Percentiles rank a stretch among this genome's conserved stretches.
phyloP scores from a whole-genome alignment of 2,329 filamentous ascomycete species.

The Myriangium duriaei region DNA sequence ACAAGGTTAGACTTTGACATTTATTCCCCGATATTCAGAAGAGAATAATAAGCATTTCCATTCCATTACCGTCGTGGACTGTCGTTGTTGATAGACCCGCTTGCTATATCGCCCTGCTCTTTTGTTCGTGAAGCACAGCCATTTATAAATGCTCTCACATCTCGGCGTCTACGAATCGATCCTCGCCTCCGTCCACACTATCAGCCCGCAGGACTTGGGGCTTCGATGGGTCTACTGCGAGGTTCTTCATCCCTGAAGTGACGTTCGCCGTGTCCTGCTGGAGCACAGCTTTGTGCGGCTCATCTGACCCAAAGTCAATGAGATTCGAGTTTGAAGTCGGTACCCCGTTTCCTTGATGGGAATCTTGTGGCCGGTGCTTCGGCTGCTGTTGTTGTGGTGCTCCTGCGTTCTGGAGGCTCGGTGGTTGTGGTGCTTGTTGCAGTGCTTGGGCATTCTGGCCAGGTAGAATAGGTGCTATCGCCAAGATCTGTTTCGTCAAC shows the following conservation, averaged over 20 bases:
- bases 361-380: conserved; percentile 1
- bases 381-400: conserved; percentile 2
- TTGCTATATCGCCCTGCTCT: too few relatives aligned
- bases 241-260: conserved; percentile 8
- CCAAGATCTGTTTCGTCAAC: conserved; percentile 62
- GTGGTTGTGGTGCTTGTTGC: conserved; percentile 24
- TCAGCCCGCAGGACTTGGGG: conserved; percentile 24
- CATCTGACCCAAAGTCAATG: conserved; percentile 8
- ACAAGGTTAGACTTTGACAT: too few relatives aligned
- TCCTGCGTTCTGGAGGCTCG: conserved; percentile 4
- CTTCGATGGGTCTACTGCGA: conserved; percentile 12
- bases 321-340: conserved; percentile 3
- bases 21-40: too few relatives aligned
- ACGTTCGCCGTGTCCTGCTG: conserved; percentile 13
- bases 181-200: conserved; percentile 30
- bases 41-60: neutral
- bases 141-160: too few relatives aligned
- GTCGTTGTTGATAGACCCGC: neutral
- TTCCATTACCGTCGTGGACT: neutral
- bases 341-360: conserved; percentile 1
- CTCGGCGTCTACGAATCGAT: conserved; percentile 38
- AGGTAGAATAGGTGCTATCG: conserved; percentile 71
- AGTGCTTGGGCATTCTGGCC: conserved; percentile 58
- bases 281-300: conserved; percentile 11
- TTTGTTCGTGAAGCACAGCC: too few relatives aligned